Percentiles rank a stretch among this genome's conserved stretches.
Evolutionary conservation across 2,329 filamentous ascomycete genomes (phyloP).

Genomic region (Geoglossum cookeanum): DNA sequence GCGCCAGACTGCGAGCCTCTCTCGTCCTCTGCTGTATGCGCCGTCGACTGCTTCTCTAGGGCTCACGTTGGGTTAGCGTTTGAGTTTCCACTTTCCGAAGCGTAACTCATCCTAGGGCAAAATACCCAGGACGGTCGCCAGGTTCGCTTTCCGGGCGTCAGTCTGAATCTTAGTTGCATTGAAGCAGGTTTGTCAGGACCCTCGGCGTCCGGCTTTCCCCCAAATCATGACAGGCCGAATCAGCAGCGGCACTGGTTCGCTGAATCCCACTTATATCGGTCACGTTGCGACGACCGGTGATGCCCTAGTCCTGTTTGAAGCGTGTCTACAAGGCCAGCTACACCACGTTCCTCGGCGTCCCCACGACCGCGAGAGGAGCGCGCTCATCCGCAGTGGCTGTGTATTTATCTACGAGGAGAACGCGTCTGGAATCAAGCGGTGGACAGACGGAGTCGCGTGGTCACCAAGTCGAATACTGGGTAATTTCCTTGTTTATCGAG

Average conservation of each 20-base stretch:
- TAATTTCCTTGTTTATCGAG: constrained; percentile 72
- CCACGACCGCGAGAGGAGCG: constrained; percentile 62
- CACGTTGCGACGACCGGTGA: constrained; percentile 52
- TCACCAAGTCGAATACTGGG: constrained; percentile 71
- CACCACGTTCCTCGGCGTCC: constrained; percentile 66
- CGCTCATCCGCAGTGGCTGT: constrained; percentile 64
- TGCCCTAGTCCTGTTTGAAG: constrained; percentile 64
- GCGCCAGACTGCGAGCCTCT: not conserved
- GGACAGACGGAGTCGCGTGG: constrained; percentile 86
- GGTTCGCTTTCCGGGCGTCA: not conserved
- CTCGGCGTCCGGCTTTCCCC: not conserved
- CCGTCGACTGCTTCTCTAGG: not conserved
- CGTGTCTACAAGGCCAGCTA: constrained; percentile 49
- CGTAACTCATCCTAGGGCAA: not conserved
- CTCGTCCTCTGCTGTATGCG: not conserved
- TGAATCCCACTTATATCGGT: constrained; percentile 48
- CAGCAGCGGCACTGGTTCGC: constrained; percentile 15
- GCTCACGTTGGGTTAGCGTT: not conserved
- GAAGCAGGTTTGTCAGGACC: not conserved
- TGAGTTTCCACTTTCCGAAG: not conserved
- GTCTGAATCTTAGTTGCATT: not conserved
- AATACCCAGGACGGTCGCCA: not conserved
- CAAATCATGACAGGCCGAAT: not conserved
- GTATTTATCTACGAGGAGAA: constrained; percentile 88
- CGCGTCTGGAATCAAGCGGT: constrained; percentile 77